Evolutionary conservation across 495 filamentous ascomycete species (phyloP), one percentile per base, ranked within the genome.

Genomic region (Coniosporium apollinis): DNA sequence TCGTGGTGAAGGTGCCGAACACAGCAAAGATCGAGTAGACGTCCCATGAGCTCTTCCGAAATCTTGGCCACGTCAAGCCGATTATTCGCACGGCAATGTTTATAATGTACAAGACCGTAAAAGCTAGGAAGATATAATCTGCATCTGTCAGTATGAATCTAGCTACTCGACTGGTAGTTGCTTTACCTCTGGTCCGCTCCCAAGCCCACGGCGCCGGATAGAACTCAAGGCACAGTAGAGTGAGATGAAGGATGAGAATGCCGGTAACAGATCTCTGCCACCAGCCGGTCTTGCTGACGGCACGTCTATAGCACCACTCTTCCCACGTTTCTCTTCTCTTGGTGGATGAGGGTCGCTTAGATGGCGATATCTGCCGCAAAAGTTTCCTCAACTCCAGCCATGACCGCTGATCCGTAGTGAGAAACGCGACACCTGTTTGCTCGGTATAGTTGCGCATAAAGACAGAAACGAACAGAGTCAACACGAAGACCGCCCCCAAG

Each of bases 391-490:
- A 56, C 57, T 99, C 89, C 16, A 96, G 67, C 89, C 89, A 99
- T 0, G 86, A 92, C 43, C 89, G 75, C 56, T 99, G 89, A 45
- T 99, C 89, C 1, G 91, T 79, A 5, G 89, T 99, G 45, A 99
- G 57, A 56, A 85, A 99, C 1, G 89, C 89, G 36, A 99, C 89
- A 6, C 89, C 89, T 7, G 89, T 99, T 56, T 96, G 85, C 60
- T 99, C 89, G 3, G 89, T 96, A 61, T 96, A 96, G 54, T 91
- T 96, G 29, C 89, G 80, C 91, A 99, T 99, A 56, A 99, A 99
- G 32, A 99, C 89, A 42, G 89, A 94, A 22, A 96, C 89, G 52
- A 99, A 99, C 50, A 99, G 62, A 1, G 91, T 99, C 57, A 99
- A 64, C 33, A 99, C 82, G 62, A 99, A 99, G 50, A 99, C 91